Evolutionary conservation across 2,329 filamentous ascomycete genomes (phyloP).

Genomic region (Fusarium chaquense): DNA sequence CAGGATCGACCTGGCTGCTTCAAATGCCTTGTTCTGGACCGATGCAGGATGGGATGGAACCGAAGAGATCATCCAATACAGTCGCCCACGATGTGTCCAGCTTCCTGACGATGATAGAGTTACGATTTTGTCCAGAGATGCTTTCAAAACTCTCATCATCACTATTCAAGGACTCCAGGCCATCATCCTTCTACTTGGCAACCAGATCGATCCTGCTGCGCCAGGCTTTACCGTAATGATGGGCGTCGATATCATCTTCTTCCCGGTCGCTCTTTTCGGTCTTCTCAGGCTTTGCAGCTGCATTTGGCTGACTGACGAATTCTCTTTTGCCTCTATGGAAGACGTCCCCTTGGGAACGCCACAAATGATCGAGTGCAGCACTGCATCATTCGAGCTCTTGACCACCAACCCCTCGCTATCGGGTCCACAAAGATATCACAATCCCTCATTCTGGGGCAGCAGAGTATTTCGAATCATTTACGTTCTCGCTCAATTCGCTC

Average conservation of each 20-base stretch:
- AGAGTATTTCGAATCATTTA: not conserved
- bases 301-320: slow-evolving; percentile 9
- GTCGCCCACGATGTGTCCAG: not conserved
- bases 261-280: slow-evolving; percentile 14
- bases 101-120: slow-evolving; percentile 3
- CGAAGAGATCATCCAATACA: slow-evolving; percentile 14
- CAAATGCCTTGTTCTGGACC: slow-evolving; percentile 29
- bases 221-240: not conserved
- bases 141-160: slow-evolving; percentile 12
- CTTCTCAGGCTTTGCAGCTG: slow-evolving; percentile 18
- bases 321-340: slow-evolving; percentile 1
- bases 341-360: not conserved
- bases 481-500: not conserved
- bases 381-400: not conserved
- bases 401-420: not conserved
- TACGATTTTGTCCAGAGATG: not conserved
- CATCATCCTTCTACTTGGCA: not conserved
- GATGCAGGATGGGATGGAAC: slow-evolving; percentile 24
- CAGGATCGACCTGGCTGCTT: slow-evolving; percentile 10
- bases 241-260: slow-evolving; percentile 25
- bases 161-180: slow-evolving; percentile 14
- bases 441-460: not conserved
- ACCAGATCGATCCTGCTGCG: not conserved
- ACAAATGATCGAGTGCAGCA: not conserved
- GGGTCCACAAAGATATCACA: not conserved